Conservation (phyloP, 305 asterid species). For the Salvia sclarea region DNA sequence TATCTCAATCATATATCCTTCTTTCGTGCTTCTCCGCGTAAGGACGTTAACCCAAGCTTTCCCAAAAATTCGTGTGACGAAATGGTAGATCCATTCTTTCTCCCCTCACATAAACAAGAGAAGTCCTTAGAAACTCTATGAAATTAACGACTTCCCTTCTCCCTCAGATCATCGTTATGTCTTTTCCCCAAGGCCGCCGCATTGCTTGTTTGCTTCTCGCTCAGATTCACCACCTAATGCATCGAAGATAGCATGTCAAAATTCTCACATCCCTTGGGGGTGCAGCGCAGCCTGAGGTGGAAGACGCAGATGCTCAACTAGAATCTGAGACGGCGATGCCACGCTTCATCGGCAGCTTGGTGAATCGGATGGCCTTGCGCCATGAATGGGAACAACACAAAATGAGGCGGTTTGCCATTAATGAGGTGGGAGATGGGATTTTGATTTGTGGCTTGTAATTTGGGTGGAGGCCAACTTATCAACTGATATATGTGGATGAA, state of each 20-base stretch:
- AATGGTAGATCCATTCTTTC: too few species aligned
- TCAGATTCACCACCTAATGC: background rate
- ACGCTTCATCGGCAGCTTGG: slow-evolving; percentile 36
- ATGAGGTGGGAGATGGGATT: too few species aligned
- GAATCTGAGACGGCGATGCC: slow-evolving; percentile 33
- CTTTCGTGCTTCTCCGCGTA: too few species aligned
- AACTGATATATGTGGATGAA: background rate
- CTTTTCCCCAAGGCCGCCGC: too few species aligned
- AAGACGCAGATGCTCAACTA: slow-evolving; percentile 23
- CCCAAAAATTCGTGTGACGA: too few species aligned
- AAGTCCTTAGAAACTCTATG: too few species aligned
- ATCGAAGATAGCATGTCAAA: slow-evolving; percentile 34
- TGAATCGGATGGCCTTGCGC: slow-evolving; percentile 51
- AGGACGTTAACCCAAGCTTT: too few species aligned
- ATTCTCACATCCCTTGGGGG: slow-evolving; percentile 43
- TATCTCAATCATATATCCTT: too few species aligned
- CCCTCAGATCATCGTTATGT: too few species aligned
- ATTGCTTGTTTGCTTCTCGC: too few species aligned
- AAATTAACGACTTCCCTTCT: too few species aligned
- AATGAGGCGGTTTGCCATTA: slow-evolving; percentile 32
- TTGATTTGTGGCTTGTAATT: background rate
- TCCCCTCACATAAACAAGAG: too few species aligned
- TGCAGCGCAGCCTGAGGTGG: slow-evolving; percentile 34
- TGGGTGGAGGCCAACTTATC: background rate
- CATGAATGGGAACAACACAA: slow-evolving; percentile 44